These are phyloP conservation scores for Erythrobasidium hasegawianum DNA, from an alignment of 1,284 basidiomycete species.

Conservation along the genomic window DNA sequence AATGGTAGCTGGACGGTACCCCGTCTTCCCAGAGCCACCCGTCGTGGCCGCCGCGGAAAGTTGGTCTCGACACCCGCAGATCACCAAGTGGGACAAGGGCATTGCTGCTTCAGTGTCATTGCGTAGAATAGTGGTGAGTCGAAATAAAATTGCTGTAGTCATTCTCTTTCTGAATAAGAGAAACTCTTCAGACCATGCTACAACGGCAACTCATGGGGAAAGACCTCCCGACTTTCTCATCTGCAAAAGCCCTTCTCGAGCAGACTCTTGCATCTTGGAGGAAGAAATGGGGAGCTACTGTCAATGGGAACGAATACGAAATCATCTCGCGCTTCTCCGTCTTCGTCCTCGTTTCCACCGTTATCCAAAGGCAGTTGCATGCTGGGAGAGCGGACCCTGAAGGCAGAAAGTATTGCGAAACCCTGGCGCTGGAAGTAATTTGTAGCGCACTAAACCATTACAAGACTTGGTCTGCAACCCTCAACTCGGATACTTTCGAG, in stretches of 20 bases:
- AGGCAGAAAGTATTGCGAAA: background rate
- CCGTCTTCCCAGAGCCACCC: background rate
- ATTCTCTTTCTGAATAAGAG: background rate
- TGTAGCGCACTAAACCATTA: background rate
- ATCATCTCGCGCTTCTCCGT: background rate
- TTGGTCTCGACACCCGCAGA: background rate
- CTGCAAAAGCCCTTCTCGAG: background rate
- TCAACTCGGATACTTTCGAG: slow-evolving; percentile 3
- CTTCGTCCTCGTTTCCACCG: background rate
- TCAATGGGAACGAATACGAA: background rate
- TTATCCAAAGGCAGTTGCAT: background rate
- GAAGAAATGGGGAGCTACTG: background rate
- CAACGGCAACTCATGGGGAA: background rate
- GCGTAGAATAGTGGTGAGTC: background rate
- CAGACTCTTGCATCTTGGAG: background rate
- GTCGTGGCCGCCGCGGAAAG: background rate
- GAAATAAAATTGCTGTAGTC: too few species aligned
- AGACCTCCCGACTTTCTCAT: background rate
- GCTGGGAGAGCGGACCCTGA: background rate
- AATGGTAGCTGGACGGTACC: background rate
- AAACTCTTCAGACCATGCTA: background rate
- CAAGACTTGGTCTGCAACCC: background rate
- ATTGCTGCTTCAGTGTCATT: background rate
- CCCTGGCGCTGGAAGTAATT: background rate
- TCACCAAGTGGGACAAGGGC: background rate